These are phyloP conservation scores for Cytospora piceicola DNA, from an alignment of 2,329 filamentous ascomycete species.

Conservation along the genomic window DNA sequence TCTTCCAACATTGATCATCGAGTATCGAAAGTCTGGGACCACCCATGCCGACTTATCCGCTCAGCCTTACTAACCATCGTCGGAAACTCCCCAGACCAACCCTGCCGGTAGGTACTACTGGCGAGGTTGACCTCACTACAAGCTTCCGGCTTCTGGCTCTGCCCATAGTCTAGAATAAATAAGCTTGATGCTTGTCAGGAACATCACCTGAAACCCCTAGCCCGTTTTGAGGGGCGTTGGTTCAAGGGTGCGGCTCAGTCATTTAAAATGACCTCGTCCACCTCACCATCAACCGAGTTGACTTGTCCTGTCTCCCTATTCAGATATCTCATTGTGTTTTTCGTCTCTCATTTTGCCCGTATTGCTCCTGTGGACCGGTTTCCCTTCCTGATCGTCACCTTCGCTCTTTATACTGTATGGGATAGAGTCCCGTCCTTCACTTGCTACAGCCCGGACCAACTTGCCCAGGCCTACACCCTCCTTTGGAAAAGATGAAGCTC, in stretches of 20 bases:
- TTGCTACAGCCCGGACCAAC: constrained; percentile 1
- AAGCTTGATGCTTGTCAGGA: background rate
- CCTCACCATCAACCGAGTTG: background rate
- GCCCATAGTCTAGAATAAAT: background rate
- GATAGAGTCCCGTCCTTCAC: background rate
- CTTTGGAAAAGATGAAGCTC: constrained; percentile 22
- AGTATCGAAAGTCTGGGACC: constrained; percentile 10
- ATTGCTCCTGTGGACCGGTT: background rate
- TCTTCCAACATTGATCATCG: background rate
- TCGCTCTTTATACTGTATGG: constrained; percentile 16
- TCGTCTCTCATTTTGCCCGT: constrained; percentile 11
- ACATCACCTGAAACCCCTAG: constrained; percentile 13
- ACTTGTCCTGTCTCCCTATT: background rate
- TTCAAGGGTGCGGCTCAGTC: background rate
- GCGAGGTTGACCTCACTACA: constrained; percentile 15
- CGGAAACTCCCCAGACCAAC: background rate
- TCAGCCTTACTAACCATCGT: constrained; percentile 7
- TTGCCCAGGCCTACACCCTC: background rate
- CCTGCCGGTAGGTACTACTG: background rate
- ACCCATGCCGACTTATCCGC: background rate
- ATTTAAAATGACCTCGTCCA: background rate
- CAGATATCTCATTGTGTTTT: background rate
- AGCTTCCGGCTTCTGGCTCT: background rate
- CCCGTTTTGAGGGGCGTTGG: background rate
- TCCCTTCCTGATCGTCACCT: background rate